Base-by-base conservation (phyloP, 306 rosid genomes). In the Sophora flavescens region DNA sequence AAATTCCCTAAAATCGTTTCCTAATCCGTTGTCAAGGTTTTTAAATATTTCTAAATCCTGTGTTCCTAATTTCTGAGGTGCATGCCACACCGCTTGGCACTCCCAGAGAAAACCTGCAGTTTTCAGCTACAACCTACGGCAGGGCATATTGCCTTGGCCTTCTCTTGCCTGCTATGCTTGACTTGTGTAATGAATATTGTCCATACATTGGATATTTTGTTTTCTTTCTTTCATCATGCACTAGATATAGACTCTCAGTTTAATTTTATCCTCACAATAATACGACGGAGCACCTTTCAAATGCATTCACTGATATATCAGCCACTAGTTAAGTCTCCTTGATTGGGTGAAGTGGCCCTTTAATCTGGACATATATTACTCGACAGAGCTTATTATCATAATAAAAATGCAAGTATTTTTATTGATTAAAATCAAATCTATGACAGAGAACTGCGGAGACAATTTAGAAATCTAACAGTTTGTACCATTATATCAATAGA, bases 101-200 rank as follows among this genome's bases (percentile, higher is more conserved):
- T 35, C 6, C 39, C 6, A 35, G 39, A 9, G 14, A 11, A 44
- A 47, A 47, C 16, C 13, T 47, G 2, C 14, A 47, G 5, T 47
- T 47, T 47, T 6, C 44, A 47, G 52, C 52, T 47, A 47, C 52
- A 4, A 6, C 2, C 52, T 47, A 47, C 52, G 5, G 5, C 6
- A 10, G 52, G 16, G 62, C 22, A 22, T 4, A 7, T 58, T 28
- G 0, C 7, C 9, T 58, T 30, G 58, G 60, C 8, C 60, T 32
- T 42, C 39, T 62, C 52, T 35, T 36, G 50, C 33, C 63, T 36
- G 17, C 16, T 75, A n/a, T 35, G 15, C 38, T 35, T 48, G 65
- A 52, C 36, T 70, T 56, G 60, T 42, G 62, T 17, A 33, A 72
- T 80, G 75, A 73, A 73, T 73, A 80, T 65, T 65, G 70, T 80